Evolutionary conservation across 257 asterid species (phyloP).

Genomic region (Avicennia marina): DNA sequence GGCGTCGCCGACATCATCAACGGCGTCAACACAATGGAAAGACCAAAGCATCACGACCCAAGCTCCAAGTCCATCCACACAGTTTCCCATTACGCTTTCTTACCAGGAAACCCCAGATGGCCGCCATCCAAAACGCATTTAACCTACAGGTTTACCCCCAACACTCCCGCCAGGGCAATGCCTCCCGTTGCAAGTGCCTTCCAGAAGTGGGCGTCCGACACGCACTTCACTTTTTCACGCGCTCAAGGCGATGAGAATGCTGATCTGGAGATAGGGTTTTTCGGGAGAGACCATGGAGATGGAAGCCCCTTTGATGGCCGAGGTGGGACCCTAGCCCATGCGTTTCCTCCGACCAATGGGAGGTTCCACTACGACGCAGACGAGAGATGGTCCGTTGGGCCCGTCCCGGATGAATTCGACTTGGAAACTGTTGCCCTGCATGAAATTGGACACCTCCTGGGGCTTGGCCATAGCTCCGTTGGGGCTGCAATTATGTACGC

Average conservation of each 20-base stretch:
- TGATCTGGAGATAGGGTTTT: constrained; percentile 26
- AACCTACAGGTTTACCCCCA: constrained; percentile 7
- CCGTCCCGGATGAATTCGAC: neutral
- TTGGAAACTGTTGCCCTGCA: constrained; percentile 31
- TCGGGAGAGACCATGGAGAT: constrained; percentile 22
- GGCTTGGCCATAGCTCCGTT: constrained; percentile 30
- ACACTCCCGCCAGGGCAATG: neutral
- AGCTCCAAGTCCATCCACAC: neutral
- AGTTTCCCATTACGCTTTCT: constrained; percentile 26
- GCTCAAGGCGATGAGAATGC: neutral
- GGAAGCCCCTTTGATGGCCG: constrained; percentile 29
- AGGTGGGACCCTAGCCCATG: constrained; percentile 32
- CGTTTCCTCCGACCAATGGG: constrained; percentile 25
- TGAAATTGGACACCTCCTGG: constrained; percentile 44
- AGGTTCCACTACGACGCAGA: constrained; percentile 28
- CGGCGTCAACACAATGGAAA: neutral
- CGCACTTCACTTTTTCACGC: constrained; percentile 20
- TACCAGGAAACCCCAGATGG: constrained; percentile 24
- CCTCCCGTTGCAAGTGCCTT: constrained; percentile 24
- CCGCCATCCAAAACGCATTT: constrained; percentile 22
- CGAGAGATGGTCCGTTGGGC: constrained; percentile 18
- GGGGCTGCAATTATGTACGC: constrained; percentile 30
- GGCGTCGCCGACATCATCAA: constrained; percentile 24
- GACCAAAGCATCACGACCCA: neutral
- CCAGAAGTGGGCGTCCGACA: constrained; percentile 17